Conservation (phyloP, 208 protist genomes). For the Trypanosoma brucei region DNA sequence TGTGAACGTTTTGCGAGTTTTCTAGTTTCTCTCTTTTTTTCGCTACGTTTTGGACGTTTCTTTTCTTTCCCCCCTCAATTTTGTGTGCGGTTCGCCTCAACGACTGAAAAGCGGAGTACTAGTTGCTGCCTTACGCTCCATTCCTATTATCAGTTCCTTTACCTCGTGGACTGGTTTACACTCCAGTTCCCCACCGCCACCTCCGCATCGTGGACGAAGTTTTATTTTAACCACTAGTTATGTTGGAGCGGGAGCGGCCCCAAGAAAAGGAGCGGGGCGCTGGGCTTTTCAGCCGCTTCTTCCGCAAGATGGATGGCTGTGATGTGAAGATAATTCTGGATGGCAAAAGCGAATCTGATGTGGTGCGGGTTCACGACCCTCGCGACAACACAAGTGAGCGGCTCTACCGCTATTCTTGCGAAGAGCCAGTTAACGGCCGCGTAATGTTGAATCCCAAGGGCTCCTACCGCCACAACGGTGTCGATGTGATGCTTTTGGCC, state of each 20-base stretch:
- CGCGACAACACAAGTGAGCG: conserved; percentile 41
- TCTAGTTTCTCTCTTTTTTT: too few relatives aligned
- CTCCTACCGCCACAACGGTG: conserved; percentile 62
- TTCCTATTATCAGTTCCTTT: too few relatives aligned
- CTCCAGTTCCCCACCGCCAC: too few relatives aligned
- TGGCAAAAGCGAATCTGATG: conserved; percentile 28
- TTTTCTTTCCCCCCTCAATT: too few relatives aligned
- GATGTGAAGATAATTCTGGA: conserved; percentile 55
- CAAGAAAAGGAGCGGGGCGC: conserved; percentile 51
- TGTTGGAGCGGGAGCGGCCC: conserved; percentile 45
- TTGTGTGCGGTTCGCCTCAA: too few relatives aligned
- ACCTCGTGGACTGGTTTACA: too few relatives aligned
- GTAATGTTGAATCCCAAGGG: conserved; percentile 56
- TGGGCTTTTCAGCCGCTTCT: conserved; percentile 58
- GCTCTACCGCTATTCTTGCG: conserved; percentile 48
- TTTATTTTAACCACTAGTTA: conserved; percentile 2
- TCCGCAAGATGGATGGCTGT: conserved; percentile 76
- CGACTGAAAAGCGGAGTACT: too few relatives aligned
- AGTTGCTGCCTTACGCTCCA: too few relatives aligned
- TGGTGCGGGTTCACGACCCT: conserved; percentile 38
- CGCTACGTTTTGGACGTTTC: too few relatives aligned
- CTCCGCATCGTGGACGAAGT: too few relatives aligned
- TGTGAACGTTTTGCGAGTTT: too few relatives aligned
- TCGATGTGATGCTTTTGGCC: conserved; percentile 67
- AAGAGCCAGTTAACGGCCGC: conserved; percentile 50